These are phyloP conservation scores for Pythium monospermum DNA, from an alignment of 352 stramenopile genomes.

Conservation along the genomic window DNA sequence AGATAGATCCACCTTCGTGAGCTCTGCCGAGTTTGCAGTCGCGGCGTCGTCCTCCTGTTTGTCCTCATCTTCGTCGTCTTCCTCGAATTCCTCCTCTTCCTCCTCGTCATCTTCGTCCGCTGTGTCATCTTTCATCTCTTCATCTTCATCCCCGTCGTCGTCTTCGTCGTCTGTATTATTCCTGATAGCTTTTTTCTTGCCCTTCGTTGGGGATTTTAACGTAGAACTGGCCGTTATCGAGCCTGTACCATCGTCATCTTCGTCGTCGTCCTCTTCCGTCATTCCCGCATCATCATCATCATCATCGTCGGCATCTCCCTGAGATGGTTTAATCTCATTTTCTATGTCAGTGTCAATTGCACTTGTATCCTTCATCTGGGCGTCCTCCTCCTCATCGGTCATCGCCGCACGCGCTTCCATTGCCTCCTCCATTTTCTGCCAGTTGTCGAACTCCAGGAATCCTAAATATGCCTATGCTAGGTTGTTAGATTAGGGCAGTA, in stretches of 20 bases:
- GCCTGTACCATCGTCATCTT: constrained; percentile 19
- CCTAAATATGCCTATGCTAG: no score
- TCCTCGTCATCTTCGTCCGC: constrained; percentile 25
- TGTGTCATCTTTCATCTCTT: constrained; percentile 43
- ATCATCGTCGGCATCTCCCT: constrained; percentile 30
- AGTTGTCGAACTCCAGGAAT: no score
- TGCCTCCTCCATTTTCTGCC: constrained; percentile 11
- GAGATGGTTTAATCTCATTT: constrained; percentile 11
- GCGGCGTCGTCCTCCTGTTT: constrained; percentile 3
- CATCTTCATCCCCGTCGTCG: constrained; percentile 28
- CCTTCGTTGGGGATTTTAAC: constrained; percentile 15
- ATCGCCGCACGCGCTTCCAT: constrained; percentile 8
- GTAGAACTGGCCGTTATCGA: background rate
- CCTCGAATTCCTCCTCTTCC: constrained; percentile 30
- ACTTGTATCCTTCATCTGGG: constrained; percentile 3
- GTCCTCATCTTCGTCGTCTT: constrained; percentile 17
- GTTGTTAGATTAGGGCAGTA: no score
- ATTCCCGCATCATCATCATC: constrained; percentile 38
- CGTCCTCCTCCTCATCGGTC: constrained; percentile 20
- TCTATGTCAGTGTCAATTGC: constrained; percentile 10
- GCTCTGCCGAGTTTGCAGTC: background rate
- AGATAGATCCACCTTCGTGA: constrained; percentile 39
- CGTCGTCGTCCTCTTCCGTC: constrained; percentile 53
- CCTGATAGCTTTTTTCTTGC: constrained; percentile 24
- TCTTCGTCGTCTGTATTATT: constrained; percentile 20